Conservation (phyloP, 169 alveolate genomes). For the Eimeria zaria region DNA sequence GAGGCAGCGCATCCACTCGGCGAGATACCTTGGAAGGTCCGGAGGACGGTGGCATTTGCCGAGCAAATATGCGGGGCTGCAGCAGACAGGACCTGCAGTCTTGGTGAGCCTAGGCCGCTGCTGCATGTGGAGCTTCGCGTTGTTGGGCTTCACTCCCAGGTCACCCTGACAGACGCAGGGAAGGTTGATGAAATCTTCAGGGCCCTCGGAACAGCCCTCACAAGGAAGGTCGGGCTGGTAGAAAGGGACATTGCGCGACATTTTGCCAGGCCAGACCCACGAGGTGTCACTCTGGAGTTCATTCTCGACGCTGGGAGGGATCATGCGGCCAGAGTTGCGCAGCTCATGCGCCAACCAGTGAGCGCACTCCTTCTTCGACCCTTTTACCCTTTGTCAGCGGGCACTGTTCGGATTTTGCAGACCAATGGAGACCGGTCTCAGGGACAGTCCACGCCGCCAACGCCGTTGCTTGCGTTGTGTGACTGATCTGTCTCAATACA, state of each 20-base stretch:
- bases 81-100: constrained; percentile 87
- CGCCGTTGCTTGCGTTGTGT: neutral
- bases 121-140: constrained; percentile 46
- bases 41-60: constrained; percentile 86
- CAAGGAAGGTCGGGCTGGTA: constrained; percentile 75
- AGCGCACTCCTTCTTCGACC: neutral
- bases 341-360: constrained; percentile 55
- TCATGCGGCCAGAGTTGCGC: constrained; percentile 69
- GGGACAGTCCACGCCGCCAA: neutral
- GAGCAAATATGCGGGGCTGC: constrained; percentile 87
- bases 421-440: neutral
- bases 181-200: constrained; percentile 37
- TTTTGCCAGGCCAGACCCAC: constrained; percentile 66
- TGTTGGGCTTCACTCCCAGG: constrained; percentile 46
- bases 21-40: constrained; percentile 68
- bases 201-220: constrained; percentile 42
- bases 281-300: constrained; percentile 62
- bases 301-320: constrained; percentile 78
- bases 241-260: constrained; percentile 73
- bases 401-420: neutral
- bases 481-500: neutral
- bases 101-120: constrained; percentile 85
- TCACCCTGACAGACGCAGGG: constrained; percentile 60
- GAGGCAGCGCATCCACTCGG: constrained; percentile 76
- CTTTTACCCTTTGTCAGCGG: neutral